Percentiles rank a stretch among this genome's conserved stretches.
Evolutionary conservation across 2,329 filamentous ascomycete species (phyloP).

Genomic region (Talaromyces sp.): DNA sequence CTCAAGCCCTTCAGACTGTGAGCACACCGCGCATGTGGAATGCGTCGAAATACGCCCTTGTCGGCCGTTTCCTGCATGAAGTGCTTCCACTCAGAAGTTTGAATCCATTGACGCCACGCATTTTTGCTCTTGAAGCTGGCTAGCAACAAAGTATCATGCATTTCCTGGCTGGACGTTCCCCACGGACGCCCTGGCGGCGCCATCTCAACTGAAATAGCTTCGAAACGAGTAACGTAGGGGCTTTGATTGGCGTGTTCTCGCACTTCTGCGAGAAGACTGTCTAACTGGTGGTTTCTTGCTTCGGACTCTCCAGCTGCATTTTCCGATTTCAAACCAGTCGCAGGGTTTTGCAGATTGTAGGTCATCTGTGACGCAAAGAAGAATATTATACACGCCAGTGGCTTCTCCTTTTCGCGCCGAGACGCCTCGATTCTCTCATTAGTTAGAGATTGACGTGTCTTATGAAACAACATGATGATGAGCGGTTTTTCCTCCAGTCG

Average conservation of each 20-base stretch:
- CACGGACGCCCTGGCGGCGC: conserved; percentile 14
- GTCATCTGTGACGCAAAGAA: conserved; percentile 25
- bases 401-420: conserved; percentile 6
- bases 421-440: neutral
- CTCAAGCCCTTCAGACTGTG: conserved; percentile 22
- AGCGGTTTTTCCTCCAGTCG: neutral
- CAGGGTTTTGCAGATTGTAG: conserved; percentile 17
- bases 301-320: conserved; percentile 4
- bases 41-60: conserved; percentile 20
- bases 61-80: conserved; percentile 23
- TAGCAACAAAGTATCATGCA: conserved; percentile 24
- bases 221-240: conserved; percentile 21
- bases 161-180: conserved; percentile 15
- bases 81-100: conserved; percentile 21
- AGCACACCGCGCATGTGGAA: conserved; percentile 26
- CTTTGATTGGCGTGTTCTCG: conserved; percentile 20
- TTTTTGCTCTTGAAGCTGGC: conserved; percentile 22
- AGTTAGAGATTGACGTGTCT: neutral
- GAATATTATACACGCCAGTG: conserved; percentile 23
- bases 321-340: conserved; percentile 13
- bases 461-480: conserved; percentile 9
- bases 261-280: conserved; percentile 21
- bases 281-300: conserved; percentile 17
- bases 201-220: conserved; percentile 23
- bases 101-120: conserved; percentile 19